Percentiles rank a stretch among this genome's conserved stretches.
phyloP scores from a whole-genome alignment of 2,329 filamentous ascomycete species.

The Dichotomopilus funicola region DNA sequence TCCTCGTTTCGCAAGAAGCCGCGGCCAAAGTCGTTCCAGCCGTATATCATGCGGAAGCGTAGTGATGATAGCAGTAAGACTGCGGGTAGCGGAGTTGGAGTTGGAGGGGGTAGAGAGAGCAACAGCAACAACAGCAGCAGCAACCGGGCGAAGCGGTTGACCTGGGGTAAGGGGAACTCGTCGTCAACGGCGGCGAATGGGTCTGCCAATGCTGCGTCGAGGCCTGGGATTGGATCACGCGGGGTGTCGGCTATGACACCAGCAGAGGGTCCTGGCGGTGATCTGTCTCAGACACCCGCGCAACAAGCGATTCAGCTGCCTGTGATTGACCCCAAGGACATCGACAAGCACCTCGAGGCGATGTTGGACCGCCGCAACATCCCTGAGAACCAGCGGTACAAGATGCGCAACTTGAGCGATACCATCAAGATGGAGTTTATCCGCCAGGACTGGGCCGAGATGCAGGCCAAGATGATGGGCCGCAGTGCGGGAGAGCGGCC shows the following conservation, averaged over 20 bases:
- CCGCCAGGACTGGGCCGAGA: conserved; percentile 75
- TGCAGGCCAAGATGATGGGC: conserved; percentile 40
- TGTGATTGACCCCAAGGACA: conserved; percentile 46
- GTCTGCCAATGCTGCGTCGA: background rate
- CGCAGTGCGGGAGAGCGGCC: conserved; percentile 27
- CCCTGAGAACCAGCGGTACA: conserved; percentile 85
- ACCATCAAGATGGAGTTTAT: conserved; percentile 96
- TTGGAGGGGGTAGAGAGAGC: background rate
- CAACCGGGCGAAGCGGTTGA: conserved; percentile 20
- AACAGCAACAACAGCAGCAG: conserved; percentile 11
- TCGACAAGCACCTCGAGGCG: conserved; percentile 53
- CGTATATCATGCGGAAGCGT: conserved; percentile 21
- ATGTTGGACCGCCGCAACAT: conserved; percentile 83
- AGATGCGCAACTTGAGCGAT: conserved; percentile 83
- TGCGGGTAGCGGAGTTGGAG: too few species aligned
- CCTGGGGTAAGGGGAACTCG: conserved; percentile 27
- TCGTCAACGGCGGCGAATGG: conserved; percentile 32
- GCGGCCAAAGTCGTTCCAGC: conserved; percentile 47
- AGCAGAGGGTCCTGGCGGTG: background rate
- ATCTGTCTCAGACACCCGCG: too few species aligned
- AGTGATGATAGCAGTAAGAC: too few species aligned
- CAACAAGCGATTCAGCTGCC: conserved; percentile 14
- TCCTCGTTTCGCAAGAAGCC: conserved; percentile 30
- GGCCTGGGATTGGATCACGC: conserved; percentile 30
- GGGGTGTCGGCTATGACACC: conserved; percentile 27